Base-by-base conservation (phyloP, 441 rosid species). In the Adansonia grandidieri region DNA sequence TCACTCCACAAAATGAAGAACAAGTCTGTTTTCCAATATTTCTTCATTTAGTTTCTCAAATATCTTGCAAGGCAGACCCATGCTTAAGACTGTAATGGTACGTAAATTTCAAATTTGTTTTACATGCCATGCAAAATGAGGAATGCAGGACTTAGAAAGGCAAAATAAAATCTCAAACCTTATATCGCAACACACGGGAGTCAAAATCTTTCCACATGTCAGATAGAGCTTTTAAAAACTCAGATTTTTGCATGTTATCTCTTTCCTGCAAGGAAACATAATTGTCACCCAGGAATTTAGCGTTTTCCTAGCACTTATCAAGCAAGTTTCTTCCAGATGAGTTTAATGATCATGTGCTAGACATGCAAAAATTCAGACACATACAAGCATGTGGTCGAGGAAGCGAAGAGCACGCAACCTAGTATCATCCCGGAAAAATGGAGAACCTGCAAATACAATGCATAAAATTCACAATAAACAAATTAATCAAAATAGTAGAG, bases 151-250 rank as follows among this genome's bases (percentile, higher is more conserved):
- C n/a, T n/a, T 17, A 9, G 67, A 58, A 6, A n/a, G 17, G 58
- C 9, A 75, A 75, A 76, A 57, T 78, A 77, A 78, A 67, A 67
- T 61, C 15, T 63, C 90, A 77, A 82, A 96, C 99, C 99, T 96
- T 96, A 81, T 89, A 96, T 79, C 93, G 98, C 87, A 96, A 81
- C 73, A 96, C 98, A 63, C 99, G 99, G 15, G 94, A 86, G 80
- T 92, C 99, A 84, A 96, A 96, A 77, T 94, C 98, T 87, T 94
- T 96, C 99, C 99, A 96, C 99, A 96, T 96, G 80, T 93, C 98
- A 86, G 97, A 88, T 71, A 96, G 82, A 73, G 98, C 99, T 88
- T 94, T 96, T 81, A 96, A 84, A 85, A 96, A 96, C 84, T 96
- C 99, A 45, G 99, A 90, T 84, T 96, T 96, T 88, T 94, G 99